phyloP scores from a whole-genome alignment of 257 asterid species.

The Solanum paucissectum region DNA sequence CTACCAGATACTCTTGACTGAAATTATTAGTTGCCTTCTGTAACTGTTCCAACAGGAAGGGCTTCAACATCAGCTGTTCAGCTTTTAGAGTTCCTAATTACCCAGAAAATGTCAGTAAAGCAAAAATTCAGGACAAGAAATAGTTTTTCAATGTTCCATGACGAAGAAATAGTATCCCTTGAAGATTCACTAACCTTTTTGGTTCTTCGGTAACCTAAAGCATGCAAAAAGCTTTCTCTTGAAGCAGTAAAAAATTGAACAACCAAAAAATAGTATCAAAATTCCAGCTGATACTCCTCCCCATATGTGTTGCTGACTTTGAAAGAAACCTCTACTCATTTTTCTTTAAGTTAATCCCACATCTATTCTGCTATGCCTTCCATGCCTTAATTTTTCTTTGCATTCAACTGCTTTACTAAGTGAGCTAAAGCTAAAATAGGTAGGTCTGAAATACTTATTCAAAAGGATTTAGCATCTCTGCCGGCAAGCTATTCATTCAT shows the following conservation, averaged over 20 bases:
- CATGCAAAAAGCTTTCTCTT: constrained; percentile 29
- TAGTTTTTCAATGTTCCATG: not conserved
- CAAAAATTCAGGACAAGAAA: not conserved
- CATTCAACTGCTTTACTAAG: not conserved
- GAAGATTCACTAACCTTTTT: constrained; percentile 28
- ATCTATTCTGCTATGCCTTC: not conserved
- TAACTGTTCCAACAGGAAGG: constrained; percentile 38
- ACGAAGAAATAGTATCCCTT: not conserved
- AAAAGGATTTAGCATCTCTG: not conserved
- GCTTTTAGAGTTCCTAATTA: constrained; percentile 33
- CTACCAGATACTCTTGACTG: constrained; percentile 43
- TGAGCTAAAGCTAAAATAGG: not conserved
- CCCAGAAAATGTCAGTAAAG: not conserved
- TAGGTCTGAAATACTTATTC: not conserved
- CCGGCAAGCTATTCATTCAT: constrained; percentile 3
- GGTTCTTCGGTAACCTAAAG: constrained; percentile 15
- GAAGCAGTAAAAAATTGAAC: constrained; percentile 37
- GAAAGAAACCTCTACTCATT: constrained; percentile 3
- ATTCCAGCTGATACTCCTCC: constrained; percentile 29
- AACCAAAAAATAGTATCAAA: constrained; percentile 12
- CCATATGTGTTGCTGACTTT: constrained; percentile 11
- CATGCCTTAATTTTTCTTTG: not conserved
- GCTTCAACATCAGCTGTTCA: constrained; percentile 29
- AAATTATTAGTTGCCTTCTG: constrained; percentile 61
- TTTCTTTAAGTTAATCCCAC: not conserved